Base-by-base conservation (phyloP, 306 rosid genomes). In the Fagus sylvatica region DNA sequence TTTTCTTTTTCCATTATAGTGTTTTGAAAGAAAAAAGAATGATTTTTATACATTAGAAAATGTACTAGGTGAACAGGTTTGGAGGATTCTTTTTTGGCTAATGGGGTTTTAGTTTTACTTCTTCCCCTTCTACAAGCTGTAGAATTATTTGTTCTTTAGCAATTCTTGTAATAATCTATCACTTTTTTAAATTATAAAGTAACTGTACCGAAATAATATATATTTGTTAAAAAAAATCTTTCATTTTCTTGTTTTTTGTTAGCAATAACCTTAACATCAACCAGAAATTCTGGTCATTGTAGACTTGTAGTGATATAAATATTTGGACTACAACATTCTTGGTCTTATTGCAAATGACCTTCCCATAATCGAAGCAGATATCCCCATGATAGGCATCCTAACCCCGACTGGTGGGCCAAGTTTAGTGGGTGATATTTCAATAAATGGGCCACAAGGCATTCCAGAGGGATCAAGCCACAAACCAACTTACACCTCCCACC, bases 91-190 rank as follows among this genome's bases (percentile, higher is more conserved):
- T 89, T 92, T 90, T 89, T 88, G 89, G 87, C 70, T 76, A 81
- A 77, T 81, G 85, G 87, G 90, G n/a, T n/a, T n/a, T n/a, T n/a
- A n/a, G 84, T 85, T 54, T 78, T 89, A 13, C 77, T 6, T 56
- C n/a, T 77, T 69, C 78, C 82, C 87, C 87, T 71, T 82, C 80
- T 77, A 87, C 89, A 79, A 81, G 80, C 82, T 76, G 82, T 90
- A 85, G 87, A 88, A 73, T 81, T 87, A 88, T 88, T 73, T 85
- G 84, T 78, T 87, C 79, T 61, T 81, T 72, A 71, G 81, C 75
- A 46, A 84, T 81, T 89, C 76, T 82, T 90, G 96, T 89, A 88
- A 89, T 92, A 89, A 88, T 85, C 76, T 85, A 71, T 80, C 88
- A 53, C 83, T 79, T 65, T 74, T 85, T 85, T 81, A 80, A 76